Evolutionary conservation across 441 rosid genomes (phyloP), one percentile per base, ranked within the genome.

Genomic region (Syzygium syzygioides): DNA sequence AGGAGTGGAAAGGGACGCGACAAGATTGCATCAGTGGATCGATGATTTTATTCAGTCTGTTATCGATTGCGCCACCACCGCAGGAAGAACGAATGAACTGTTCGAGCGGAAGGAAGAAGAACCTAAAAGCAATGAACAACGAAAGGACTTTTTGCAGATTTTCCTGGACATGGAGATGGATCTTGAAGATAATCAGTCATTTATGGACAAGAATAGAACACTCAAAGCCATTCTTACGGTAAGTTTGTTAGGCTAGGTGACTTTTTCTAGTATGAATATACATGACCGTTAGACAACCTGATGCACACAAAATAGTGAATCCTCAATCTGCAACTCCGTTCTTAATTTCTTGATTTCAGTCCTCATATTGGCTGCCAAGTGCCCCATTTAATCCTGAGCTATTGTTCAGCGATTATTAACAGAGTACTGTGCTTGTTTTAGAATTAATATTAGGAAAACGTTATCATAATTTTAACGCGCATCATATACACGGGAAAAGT

Each of bases 1-100:
- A 89, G 93, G 93, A n/a, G 11, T 91, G 6, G 89, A 89, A 83
- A 91, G 87, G 88, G 26, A 89, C 19, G 66, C 66, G 64, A 91
- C 88, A 53, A 79, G 28, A 79, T 79, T 84, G 15, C 10, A 45
- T 1, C 1, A n/a, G 6, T 5, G 55, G 80, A 18, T 86, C 9
- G 93, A 90, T 6, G 53, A 37, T 10, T 71, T 71, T 71, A 4
- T 71, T 71, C 28, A 37, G 9, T 71, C 50, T 20, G 15, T 37
- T 1, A 37, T 71, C 80, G 9, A 37, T 71, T 71, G 80, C 0
- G 8, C 80, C 26, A 23, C 26, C 28, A 23, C 14, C 28, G 50
- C 1, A 71, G 80, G 50, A 71, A 12, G 9, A 71, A 11, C 9
- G 37, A 71, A 71, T 71, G 80, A 68, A 20, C 50, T 68, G 48